Evolutionary conservation across 129 eudicot species (phyloP).

Genomic region (Tagetes patula): DNA sequence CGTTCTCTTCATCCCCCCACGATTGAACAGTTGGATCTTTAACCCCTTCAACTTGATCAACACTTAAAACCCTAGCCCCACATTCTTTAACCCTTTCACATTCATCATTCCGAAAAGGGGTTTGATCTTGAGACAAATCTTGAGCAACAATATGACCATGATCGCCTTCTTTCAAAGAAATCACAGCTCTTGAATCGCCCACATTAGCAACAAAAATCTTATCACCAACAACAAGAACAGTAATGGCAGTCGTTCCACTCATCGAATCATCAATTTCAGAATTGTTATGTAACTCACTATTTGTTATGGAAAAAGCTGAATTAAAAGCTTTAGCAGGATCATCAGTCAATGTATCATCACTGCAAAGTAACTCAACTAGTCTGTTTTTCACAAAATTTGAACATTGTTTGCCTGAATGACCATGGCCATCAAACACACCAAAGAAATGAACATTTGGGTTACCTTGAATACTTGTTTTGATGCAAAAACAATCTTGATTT

Average conservation of each 20-base stretch:
- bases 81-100: conserved; percentile 79
- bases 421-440: conserved; percentile 98
- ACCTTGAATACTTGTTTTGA: conserved; percentile 63
- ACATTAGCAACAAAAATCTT: conserved; percentile 88
- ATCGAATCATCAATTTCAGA: conserved; percentile 75
- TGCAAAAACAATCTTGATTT: conserved; percentile 80
- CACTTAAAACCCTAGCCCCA: conserved; percentile 96
- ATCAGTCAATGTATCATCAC: conserved; percentile 54
- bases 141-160: conserved; percentile 49
- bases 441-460: conserved; percentile 87
- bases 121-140: conserved; percentile 82
- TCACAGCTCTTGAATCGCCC: conserved; percentile 94
- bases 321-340: conserved; percentile 78
- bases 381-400: conserved; percentile 65
- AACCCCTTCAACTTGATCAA: conserved; percentile 97
- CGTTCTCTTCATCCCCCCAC: conserved; percentile 96
- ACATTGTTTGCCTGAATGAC: conserved; percentile 70
- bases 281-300: conserved; percentile 68
- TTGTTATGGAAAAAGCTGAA: conserved; percentile 54
- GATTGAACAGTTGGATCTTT: conserved; percentile 82
- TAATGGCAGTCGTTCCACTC: conserved; percentile 98
- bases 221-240: conserved; percentile 75
- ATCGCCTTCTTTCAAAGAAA: conserved; percentile 62
- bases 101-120: conserved; percentile 88
- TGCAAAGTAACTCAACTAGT: conserved; percentile 57